Conservation (phyloP, 2,329 filamentous ascomycete species). For the Diplodia sapinea region DNA sequence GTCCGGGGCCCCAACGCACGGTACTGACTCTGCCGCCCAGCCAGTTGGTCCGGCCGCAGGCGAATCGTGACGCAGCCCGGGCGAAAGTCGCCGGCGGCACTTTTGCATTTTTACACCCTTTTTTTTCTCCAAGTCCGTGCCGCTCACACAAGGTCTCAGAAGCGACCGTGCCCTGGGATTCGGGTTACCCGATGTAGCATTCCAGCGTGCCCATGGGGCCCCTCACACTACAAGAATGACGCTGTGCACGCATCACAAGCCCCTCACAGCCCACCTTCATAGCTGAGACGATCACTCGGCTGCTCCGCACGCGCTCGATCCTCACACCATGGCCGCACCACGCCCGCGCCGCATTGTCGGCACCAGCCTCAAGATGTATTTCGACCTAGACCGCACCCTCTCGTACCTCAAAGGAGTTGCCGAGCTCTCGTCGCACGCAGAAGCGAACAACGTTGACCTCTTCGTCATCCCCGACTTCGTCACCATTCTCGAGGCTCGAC, state of each 20-base stretch:
- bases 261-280: not conserved
- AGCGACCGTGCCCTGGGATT: not conserved
- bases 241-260: not conserved
- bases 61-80: not conserved
- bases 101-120: not conserved
- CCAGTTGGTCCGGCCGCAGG: slow-evolving; percentile 1
- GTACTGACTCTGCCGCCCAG: not conserved
- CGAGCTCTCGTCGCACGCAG: slow-evolving; percentile 57
- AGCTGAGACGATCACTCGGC: not conserved
- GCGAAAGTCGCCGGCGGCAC: not conserved
- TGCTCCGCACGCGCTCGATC: not conserved
- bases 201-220: slow-evolving; percentile 18
- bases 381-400: slow-evolving; percentile 67
- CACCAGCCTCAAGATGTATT: slow-evolving; percentile 82
- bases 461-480: slow-evolving; percentile 82
- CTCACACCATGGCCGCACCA: slow-evolving; percentile 15
- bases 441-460: slow-evolving; percentile 66
- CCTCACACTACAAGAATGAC: slow-evolving; percentile 15
- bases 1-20: not conserved
- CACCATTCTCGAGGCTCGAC: slow-evolving; percentile 62
- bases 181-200: slow-evolving; percentile 26
- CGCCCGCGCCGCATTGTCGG: slow-evolving; percentile 68
- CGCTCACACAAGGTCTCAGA: not conserved
- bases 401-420: slow-evolving; percentile 53
- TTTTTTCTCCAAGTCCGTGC: too few relatives aligned